Conservation (phyloP, 148 eudicot genomes). For the Amaranthus palmeri region DNA sequence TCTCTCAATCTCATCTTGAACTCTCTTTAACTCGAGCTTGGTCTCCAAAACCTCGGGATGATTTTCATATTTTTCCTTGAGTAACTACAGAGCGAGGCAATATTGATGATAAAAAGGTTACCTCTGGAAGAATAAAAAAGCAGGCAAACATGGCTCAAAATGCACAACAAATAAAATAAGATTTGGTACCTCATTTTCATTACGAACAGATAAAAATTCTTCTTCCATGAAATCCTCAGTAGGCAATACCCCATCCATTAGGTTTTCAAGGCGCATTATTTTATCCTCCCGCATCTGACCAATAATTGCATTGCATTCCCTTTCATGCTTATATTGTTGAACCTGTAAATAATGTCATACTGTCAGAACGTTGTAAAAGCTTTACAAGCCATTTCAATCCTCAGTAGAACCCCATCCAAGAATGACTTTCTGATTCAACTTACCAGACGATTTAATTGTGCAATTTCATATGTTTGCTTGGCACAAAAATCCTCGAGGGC, state of each 20-base stretch:
- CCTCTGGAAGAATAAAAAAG: not conserved
- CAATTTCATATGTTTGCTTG: constrained; percentile 74
- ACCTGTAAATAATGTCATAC: constrained; percentile 46
- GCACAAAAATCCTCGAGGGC: constrained; percentile 83
- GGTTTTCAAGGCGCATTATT: constrained; percentile 83
- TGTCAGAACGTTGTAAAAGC: constrained; percentile 11
- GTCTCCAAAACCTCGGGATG: constrained; percentile 82
- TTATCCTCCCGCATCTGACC: constrained; percentile 90
- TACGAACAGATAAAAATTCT: constrained; percentile 60
- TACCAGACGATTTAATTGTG: constrained; percentile 84
- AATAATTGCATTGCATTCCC: constrained; percentile 89
- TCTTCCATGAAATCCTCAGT: constrained; percentile 81
- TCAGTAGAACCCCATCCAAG: not conserved
- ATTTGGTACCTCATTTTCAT: constrained; percentile 66
- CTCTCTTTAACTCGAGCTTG: constrained; percentile 65
- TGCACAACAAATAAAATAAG: not conserved
- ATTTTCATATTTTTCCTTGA: constrained; percentile 81
- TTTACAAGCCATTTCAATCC: not conserved
- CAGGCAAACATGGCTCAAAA: not conserved
- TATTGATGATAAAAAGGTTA: not conserved
- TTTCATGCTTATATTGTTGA: constrained; percentile 94
- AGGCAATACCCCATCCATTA: constrained; percentile 91
- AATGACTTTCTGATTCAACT: constrained; percentile 21
- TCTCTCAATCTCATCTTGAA: constrained; percentile 70
- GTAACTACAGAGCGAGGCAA: constrained; percentile 39